A percentile compares a stretch with the other conserved stretches of the same genome.
phyloP scores from a whole-genome alignment of 1,284 basidiomycete genomes.

The Cutaneotrichosporon mucoides region DNA sequence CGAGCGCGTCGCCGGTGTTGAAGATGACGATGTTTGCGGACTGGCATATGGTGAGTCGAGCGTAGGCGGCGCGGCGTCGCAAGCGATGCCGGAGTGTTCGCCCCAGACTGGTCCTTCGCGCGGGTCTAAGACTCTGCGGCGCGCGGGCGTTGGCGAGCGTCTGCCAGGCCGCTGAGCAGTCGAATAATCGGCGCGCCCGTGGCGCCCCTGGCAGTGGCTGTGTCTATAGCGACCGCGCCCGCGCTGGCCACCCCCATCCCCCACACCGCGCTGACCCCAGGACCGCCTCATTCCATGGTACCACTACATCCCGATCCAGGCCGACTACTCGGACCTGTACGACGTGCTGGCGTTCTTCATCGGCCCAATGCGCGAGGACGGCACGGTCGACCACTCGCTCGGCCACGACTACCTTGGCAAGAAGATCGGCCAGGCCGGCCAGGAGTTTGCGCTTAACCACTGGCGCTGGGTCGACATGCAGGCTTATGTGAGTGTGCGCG shows the following conservation, averaged over 20 bases:
- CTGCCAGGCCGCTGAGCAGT: too few species aligned
- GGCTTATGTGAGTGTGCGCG: conserved; percentile 50
- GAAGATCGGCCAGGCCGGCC: conserved; percentile 52
- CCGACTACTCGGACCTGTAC: conserved; percentile 52
- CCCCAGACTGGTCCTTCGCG: too few species aligned
- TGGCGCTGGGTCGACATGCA: conserved; percentile 54
- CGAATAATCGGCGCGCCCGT: too few species aligned
- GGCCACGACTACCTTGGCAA: conserved; percentile 50
- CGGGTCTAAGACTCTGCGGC: too few species aligned
- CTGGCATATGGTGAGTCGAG: conserved; percentile 47
- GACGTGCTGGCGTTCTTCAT: conserved; percentile 52
- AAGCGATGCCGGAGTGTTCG: too few species aligned
- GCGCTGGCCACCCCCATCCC: too few species aligned
- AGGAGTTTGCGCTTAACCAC: conserved; percentile 49
- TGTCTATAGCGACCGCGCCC: too few species aligned
- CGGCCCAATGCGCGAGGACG: conserved; percentile 43
- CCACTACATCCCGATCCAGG: conserved; percentile 51
- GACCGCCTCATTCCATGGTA: conserved; percentile 43
- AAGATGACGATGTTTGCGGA: conserved; percentile 51
- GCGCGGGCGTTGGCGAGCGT: too few species aligned
- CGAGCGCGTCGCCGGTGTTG: conserved; percentile 47
- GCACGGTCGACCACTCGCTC: conserved; percentile 37
- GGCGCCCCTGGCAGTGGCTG: too few species aligned
- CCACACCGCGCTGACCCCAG: conserved; percentile 17
- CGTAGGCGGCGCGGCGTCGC: too few species aligned